Evolutionary conservation across 2,329 filamentous ascomycete species (phyloP), one percentile per base, ranked within the genome.

Genomic region (Acephala macrosclerotiorum): DNA sequence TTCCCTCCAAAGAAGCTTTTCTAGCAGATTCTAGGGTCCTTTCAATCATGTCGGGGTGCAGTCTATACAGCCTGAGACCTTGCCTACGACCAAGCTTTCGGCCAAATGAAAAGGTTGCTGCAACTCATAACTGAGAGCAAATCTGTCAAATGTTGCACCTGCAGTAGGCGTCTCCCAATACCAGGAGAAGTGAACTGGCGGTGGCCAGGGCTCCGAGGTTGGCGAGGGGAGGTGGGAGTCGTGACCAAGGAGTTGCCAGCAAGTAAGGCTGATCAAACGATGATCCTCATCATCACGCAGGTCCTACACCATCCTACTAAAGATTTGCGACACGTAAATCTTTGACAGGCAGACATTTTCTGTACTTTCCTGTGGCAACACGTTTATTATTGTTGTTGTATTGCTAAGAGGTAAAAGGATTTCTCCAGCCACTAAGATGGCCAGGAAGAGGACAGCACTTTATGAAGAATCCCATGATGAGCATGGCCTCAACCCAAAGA

Each of bases 201-300:
- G 55, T 36, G 33, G 55, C 55, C 29, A 36, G 20, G 18, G 38
- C 29, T 33, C 9, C 9, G 29, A 33, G 29, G 29, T 33, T 22
- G n/a, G 26, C 12, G 45, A 53, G 42, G 25, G 58, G 36, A 18
- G 22, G 16, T n/a, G 25, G 33, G 16, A 12, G 18, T 12, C 29
- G 29, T 57, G 55, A 51, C 47, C 42, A 51, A 53, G 38, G 20
- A 53, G 42, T 18, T 53, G 45, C 29, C 45, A 25, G 20, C 20
- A 49, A 61, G 33, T 29, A 53, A 26, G 58, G 58, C 42, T 36
- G 42, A 53, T 61, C 58, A 40, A 61, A 47, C 45, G 58, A 61
- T 22, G 58, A 61, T 61, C 58, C 47, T 51, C 38, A 61, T 49
- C 29, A 42, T 51, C 45, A 38, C 58, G 49, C 49, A 53, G 49